phyloP scores from a whole-genome alignment of 495 filamentous ascomycete genomes.

The Penicillium fimorum region DNA sequence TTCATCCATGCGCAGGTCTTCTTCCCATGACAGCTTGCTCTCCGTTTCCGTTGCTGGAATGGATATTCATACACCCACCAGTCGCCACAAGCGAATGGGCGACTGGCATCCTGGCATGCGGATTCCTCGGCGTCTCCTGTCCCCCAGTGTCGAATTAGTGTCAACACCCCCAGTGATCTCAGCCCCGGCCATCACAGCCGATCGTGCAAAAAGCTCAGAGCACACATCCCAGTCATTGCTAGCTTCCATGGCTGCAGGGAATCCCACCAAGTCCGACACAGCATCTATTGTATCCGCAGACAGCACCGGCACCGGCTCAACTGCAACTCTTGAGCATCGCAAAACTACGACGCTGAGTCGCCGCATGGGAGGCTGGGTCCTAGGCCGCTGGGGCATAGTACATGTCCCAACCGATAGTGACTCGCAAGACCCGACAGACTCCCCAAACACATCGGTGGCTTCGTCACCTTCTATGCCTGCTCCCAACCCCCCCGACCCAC shows the following conservation, averaged over 20 bases:
- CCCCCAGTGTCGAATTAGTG: slow-evolving; percentile 32
- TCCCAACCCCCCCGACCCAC: neutral
- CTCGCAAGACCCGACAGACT: slow-evolving; percentile 18
- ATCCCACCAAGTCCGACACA: slow-evolving; percentile 15
- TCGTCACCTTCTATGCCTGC: neutral
- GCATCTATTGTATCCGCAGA: slow-evolving; percentile 26
- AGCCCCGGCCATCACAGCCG: slow-evolving; percentile 43
- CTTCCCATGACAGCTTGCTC: slow-evolving; percentile 53
- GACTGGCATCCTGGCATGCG: slow-evolving; percentile 31
- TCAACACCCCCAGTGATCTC: slow-evolving; percentile 47
- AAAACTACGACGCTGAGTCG: slow-evolving; percentile 41
- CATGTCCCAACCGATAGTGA: slow-evolving; percentile 29
- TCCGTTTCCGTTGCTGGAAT: slow-evolving; percentile 51
- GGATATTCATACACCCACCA: slow-evolving; percentile 49
- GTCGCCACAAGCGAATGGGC: slow-evolving; percentile 36
- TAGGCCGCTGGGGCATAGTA: slow-evolving; percentile 53
- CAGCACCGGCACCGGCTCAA: slow-evolving; percentile 28
- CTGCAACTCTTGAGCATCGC: slow-evolving; percentile 19
- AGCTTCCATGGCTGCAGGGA: slow-evolving; percentile 39
- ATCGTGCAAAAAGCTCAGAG: slow-evolving; percentile 27
- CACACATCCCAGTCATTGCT: slow-evolving; percentile 38
- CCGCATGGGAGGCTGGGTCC: slow-evolving; percentile 56
- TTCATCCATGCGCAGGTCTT: slow-evolving; percentile 35
- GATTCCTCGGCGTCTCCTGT: slow-evolving; percentile 39
- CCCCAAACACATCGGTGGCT: slow-evolving; percentile 8